Conservation (phyloP, 1,284 basidiomycete genomes). For the Kwoniella shivajii region DNA sequence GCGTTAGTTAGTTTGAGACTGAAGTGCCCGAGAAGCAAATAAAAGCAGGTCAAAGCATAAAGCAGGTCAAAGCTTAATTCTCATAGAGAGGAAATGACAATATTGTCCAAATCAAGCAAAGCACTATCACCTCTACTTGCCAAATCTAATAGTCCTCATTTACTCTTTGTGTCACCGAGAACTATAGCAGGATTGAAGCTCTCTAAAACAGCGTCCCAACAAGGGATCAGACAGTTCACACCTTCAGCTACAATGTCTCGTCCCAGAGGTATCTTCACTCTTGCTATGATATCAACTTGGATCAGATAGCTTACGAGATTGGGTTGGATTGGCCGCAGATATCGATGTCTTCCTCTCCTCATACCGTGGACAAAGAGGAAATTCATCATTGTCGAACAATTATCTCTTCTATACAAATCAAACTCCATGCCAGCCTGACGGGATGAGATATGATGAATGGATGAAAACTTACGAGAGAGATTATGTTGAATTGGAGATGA, state of each 20-base stretch:
- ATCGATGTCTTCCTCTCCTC: constrained; percentile 60
- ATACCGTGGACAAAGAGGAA: constrained; percentile 56
- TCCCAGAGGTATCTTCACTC: background rate
- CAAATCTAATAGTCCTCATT: no score
- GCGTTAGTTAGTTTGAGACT: no score
- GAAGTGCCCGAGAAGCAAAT: no score
- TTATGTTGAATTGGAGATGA: constrained; percentile 65
- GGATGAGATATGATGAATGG: constrained; percentile 65
- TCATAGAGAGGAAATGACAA: no score
- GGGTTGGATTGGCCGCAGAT: constrained; percentile 24
- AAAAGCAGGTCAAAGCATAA: no score
- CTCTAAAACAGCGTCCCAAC: no score
- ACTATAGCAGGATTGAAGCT: no score
- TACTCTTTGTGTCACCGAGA: no score
- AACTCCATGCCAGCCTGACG: constrained; percentile 64
- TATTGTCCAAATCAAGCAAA: no score
- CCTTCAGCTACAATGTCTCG: constrained; percentile 7
- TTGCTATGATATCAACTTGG: no score
- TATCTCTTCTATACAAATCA: constrained; percentile 66
- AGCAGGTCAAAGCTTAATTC: no score
- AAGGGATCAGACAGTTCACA: background rate
- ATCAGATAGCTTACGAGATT: background rate
- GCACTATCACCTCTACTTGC: no score
- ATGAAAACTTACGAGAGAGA: constrained; percentile 64
- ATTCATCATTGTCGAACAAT: constrained; percentile 56